Percentiles rank a stretch among this genome's conserved stretches.
phyloP scores from a whole-genome alignment of 2,329 filamentous ascomycete species.

The Pestalotiopsis fici region DNA sequence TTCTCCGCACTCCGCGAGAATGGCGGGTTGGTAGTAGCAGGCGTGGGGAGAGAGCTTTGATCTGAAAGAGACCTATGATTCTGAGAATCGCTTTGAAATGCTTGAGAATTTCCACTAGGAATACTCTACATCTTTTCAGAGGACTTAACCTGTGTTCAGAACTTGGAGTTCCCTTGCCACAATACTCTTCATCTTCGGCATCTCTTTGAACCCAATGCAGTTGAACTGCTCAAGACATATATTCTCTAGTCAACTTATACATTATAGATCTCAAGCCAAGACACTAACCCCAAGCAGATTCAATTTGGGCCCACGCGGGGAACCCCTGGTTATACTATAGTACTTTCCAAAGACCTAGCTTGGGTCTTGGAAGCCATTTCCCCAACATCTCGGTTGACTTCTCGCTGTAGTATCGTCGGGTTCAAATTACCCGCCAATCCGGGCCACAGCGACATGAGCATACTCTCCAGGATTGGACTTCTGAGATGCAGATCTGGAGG shows the following conservation, averaged over 20 bases:
- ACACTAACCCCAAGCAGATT: not conserved
- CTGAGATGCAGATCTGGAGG: not conserved
- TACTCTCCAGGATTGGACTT: not conserved
- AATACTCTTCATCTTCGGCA: too few relatives aligned
- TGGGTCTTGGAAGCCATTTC: not conserved
- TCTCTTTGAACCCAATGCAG: too few relatives aligned
- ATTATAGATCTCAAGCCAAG: not conserved
- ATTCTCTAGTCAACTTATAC: not conserved
- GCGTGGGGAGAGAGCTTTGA: not conserved
- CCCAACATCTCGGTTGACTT: not conserved
- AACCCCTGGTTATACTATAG: not conserved
- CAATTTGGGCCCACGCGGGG: not conserved
- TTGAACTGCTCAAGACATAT: not conserved
- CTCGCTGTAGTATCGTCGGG: not conserved
- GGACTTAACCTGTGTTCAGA: too few relatives aligned
- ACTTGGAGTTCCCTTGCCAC: too few relatives aligned
- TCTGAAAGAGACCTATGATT: not conserved
- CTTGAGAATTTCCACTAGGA: not conserved
- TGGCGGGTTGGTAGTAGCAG: not conserved
- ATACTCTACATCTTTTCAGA: too few relatives aligned
- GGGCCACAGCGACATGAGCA: not conserved
- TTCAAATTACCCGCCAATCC: slow-evolving; percentile 10
- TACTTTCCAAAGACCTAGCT: not conserved
- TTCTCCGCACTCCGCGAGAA: not conserved
- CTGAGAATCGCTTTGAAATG: not conserved